Conservation (phyloP, 345 rosid species). For the Pseudoturritis turrita region DNA sequence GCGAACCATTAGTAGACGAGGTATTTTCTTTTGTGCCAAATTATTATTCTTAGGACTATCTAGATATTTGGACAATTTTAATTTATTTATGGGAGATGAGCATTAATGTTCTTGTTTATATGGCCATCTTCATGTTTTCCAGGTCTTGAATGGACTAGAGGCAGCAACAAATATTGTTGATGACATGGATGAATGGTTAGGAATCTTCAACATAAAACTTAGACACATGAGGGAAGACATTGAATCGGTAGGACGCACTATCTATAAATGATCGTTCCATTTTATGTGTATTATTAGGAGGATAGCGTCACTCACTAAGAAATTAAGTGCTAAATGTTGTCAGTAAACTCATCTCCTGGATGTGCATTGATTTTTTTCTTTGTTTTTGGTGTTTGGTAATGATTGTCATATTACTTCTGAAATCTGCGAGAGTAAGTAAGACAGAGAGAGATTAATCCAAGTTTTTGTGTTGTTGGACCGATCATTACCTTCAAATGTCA, state of each 20-base stretch:
- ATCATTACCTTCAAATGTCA: constrained; percentile 2
- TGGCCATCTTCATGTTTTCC: constrained; percentile 21
- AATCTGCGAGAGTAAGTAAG: neutral
- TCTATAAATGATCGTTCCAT: neutral
- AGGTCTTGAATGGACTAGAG: constrained; percentile 97
- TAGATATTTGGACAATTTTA: neutral
- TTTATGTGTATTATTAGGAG: neutral
- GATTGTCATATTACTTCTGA: neutral
- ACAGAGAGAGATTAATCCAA: neutral
- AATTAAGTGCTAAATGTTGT: neutral
- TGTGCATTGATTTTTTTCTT: neutral
- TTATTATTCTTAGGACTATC: neutral
- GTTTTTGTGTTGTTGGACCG: constrained; percentile 9
- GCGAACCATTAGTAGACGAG: constrained; percentile 90
- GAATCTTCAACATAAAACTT: constrained; percentile 92
- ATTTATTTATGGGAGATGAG: neutral
- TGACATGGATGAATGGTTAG: constrained; percentile 98
- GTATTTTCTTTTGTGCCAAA: constrained; percentile 32
- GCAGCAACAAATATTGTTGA: constrained; percentile 89
- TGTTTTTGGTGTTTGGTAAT: neutral
- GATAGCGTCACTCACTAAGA: neutral
- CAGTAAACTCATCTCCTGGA: neutral
- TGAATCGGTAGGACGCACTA: constrained; percentile 64
- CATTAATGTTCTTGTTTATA: neutral
- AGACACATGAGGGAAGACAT: constrained; percentile 99